phyloP scores from a whole-genome alignment of 768 basidiomycete species.

The Phaeolepiota aurea region DNA sequence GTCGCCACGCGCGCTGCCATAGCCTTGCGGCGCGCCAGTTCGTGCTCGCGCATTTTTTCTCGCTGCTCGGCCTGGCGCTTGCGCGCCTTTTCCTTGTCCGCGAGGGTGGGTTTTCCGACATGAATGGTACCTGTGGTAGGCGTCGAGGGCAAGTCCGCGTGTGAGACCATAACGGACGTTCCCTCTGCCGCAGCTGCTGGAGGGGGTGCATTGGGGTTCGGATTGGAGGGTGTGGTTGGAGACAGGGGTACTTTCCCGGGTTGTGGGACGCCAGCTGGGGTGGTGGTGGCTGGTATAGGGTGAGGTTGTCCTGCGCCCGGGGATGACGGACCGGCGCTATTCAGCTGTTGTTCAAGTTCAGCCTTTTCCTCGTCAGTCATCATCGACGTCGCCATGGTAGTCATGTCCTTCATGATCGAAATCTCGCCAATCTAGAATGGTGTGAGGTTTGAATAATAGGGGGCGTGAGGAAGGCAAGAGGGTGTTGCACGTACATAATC shows the following conservation, averaged over 20 bases:
- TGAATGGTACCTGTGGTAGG: constrained; percentile 3
- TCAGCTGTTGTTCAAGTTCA: constrained; percentile 72
- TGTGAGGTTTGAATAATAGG: background rate
- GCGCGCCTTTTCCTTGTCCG: constrained; percentile 30
- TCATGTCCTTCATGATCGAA: constrained; percentile 90
- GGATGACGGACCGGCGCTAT: constrained; percentile 15
- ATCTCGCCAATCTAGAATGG: constrained; percentile 86
- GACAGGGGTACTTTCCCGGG: background rate
- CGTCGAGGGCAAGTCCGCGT: background rate
- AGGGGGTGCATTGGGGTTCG: background rate
- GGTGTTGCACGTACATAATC: constrained; percentile 62
- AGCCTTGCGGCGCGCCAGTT: constrained; percentile 70
- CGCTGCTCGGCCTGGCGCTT: constrained; percentile 78
- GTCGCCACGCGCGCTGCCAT: constrained; percentile 71
- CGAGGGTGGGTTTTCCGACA: constrained; percentile 8
- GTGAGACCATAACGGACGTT: background rate
- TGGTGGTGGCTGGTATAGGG: background rate
- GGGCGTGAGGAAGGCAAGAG: background rate
- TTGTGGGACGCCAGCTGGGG: background rate
- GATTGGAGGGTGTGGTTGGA: background rate
- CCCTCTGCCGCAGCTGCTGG: background rate
- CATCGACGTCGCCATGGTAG: constrained; percentile 74
- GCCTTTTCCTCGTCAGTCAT: constrained; percentile 91
- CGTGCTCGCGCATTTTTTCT: constrained; percentile 75
- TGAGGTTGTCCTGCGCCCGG: background rate